Conservation (phyloP, 441 rosid genomes). For the Eruca vesicaria region DNA sequence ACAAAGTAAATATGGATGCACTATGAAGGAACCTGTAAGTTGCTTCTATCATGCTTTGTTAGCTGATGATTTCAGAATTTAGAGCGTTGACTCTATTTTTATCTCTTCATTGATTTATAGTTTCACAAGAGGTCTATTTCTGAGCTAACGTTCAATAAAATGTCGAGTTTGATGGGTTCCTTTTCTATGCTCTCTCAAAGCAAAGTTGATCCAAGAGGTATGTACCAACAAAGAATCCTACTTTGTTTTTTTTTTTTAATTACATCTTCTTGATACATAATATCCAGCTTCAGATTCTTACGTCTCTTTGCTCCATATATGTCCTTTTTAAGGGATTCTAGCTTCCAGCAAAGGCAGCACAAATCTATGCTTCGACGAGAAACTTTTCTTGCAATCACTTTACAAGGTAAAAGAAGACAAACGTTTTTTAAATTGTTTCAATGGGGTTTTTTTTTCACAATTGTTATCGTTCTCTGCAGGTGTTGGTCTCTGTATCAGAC, state of each 20-base stretch:
- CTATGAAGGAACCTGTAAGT: constrained; percentile 63
- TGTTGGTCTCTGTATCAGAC: constrained; percentile 68
- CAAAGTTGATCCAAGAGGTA: constrained; percentile 52
- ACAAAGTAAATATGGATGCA: constrained; percentile 77
- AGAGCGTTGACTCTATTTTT: constrained; percentile 3
- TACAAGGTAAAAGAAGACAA: constrained; percentile 52
- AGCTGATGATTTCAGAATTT: not conserved
- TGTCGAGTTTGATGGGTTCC: constrained; percentile 68
- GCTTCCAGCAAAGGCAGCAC: constrained; percentile 10
- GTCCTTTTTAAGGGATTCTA: not conserved
- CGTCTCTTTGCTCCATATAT: not conserved
- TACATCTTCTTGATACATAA: not conserved
- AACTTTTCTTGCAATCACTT: constrained; percentile 70
- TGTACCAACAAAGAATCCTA: not conserved
- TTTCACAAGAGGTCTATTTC: constrained; percentile 65
- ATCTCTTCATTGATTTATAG: constrained; percentile 31
- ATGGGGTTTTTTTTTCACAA: not conserved
- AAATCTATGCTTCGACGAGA: not conserved
- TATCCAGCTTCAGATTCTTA: not conserved
- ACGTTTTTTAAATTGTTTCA: not conserved
- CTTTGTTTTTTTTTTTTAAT: not conserved
- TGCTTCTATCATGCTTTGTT: not conserved
- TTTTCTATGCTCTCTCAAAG: constrained; percentile 50
- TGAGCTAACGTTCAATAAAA: constrained; percentile 57
- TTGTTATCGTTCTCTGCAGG: constrained; percentile 43